Percentiles rank a stretch among this genome's conserved stretches.
These are phyloP conservation scores for Termitomyces sp. DNA, from an alignment of 768 basidiomycete species.

Conservation along the genomic window DNA sequence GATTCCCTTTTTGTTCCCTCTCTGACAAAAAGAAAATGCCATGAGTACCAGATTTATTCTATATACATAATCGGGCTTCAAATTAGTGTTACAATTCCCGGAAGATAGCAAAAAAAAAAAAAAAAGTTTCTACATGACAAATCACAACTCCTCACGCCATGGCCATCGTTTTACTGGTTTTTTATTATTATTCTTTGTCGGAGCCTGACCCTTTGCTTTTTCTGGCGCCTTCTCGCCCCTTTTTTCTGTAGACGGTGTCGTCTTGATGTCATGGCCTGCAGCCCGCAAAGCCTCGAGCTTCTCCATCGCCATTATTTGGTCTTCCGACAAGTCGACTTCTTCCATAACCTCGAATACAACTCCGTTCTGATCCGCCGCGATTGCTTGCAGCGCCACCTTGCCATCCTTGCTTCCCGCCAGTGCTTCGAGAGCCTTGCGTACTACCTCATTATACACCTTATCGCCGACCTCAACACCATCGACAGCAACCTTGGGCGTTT, in stretches of 20 bases:
- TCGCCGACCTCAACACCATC: slow-evolving; percentile 14
- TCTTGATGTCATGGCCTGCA: slow-evolving; percentile 45
- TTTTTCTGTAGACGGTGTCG: slow-evolving; percentile 15
- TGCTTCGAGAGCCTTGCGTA: slow-evolving; percentile 34
- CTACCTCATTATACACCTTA: slow-evolving; percentile 23
- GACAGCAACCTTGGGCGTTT: slow-evolving; percentile 1
- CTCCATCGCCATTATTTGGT: slow-evolving; percentile 32
- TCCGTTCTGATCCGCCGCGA: slow-evolving; percentile 34
- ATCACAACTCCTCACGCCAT: slow-evolving; percentile 16
- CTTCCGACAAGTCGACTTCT: slow-evolving; percentile 32
- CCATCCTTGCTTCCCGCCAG: slow-evolving; percentile 22
- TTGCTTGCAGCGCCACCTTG: slow-evolving; percentile 35
- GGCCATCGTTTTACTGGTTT: slow-evolving; percentile 8
- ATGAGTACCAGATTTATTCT: not conserved
- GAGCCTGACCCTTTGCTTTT: slow-evolving; percentile 16
- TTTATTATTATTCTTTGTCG: slow-evolving; percentile 12
- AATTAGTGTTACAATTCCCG: slow-evolving; percentile 7
- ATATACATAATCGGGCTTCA: not conserved
- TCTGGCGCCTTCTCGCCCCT: slow-evolving; percentile 21
- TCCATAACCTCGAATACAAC: slow-evolving; percentile 40
- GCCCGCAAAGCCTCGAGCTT: slow-evolving; percentile 45
- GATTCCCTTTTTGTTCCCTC: not conserved
- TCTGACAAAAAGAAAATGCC: not conserved
- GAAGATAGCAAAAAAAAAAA: not conserved
- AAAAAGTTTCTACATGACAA: not conserved